A percentile compares a stretch with the other conserved stretches of the same genome.
Evolutionary conservation across 306 rosid species (phyloP).

Genomic region (Quercus ilex): DNA sequence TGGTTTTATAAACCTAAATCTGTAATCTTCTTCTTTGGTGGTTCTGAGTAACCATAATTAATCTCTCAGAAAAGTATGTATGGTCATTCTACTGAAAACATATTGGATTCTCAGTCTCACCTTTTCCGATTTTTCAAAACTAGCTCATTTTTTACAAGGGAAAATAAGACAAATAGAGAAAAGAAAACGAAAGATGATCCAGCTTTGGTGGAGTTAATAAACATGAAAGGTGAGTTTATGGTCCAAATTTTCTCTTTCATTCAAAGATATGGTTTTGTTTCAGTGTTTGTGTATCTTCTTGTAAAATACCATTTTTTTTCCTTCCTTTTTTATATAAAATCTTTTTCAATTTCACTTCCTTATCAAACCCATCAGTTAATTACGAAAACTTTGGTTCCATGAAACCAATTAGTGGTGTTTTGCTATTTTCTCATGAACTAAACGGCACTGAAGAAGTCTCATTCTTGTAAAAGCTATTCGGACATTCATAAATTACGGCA

Average conservation of each 20-base stretch:
- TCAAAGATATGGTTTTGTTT: neutral
- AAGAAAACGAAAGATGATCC: neutral
- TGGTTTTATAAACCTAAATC: neutral
- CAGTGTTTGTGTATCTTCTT: neutral
- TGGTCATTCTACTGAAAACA: neutral
- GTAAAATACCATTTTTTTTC: neutral
- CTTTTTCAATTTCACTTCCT: neutral
- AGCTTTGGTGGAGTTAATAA: constrained; percentile 8
- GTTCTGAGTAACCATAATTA: neutral
- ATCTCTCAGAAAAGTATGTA: neutral
- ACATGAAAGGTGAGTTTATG: neutral
- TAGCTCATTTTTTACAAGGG: constrained; percentile 1
- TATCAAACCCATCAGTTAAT: neutral
- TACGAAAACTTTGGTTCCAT: neutral
- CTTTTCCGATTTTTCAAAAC: neutral
- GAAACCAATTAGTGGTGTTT: neutral
- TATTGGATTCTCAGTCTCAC: neutral
- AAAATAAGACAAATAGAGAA: neutral
- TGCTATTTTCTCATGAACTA: neutral
- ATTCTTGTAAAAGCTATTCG: neutral
- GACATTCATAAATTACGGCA: neutral
- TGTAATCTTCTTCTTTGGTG: neutral
- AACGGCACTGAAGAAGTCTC: neutral
- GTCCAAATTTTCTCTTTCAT: neutral
- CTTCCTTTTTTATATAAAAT: too few relatives aligned